These are phyloP conservation scores for Phyllosticta capitalensis DNA, from an alignment of 2,329 filamentous ascomycete species.

Conservation along the genomic window DNA sequence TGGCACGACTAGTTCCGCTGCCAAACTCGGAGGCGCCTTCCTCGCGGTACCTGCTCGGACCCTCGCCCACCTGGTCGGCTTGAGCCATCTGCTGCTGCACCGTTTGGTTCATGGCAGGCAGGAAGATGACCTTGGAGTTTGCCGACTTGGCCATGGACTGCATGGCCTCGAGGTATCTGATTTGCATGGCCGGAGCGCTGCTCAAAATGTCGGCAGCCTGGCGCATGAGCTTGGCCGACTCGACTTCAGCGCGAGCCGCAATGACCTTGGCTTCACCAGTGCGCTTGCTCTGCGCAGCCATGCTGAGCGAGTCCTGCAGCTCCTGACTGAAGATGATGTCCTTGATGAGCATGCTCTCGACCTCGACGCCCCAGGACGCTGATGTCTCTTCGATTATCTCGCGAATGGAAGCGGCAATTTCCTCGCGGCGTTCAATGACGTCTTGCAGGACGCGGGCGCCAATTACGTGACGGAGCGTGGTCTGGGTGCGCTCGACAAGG, in stretches of 20 bases:
- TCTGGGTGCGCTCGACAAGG: constrained; percentile 96
- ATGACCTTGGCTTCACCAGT: constrained; percentile 99
- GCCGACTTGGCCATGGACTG: constrained; percentile 95
- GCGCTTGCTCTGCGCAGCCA: constrained; percentile 97
- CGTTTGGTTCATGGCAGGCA: constrained; percentile 56
- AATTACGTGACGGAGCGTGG: constrained; percentile 91
- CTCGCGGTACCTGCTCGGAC: constrained; percentile 39
- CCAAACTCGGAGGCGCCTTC: constrained; percentile 27
- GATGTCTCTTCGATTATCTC: constrained; percentile 98
- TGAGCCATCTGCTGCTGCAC: constrained; percentile 44
- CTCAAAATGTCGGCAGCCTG: constrained; percentile 88
- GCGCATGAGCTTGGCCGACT: constrained; percentile 84
- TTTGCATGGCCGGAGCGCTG: constrained; percentile 93
- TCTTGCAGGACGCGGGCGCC: constrained; percentile 93
- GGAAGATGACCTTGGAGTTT: constrained; percentile 79
- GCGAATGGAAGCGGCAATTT: constrained; percentile 87
- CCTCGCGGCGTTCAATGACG: constrained; percentile 95
- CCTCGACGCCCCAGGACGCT: constrained; percentile 84
- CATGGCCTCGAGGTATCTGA: constrained; percentile 96
- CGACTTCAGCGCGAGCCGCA: constrained; percentile 90
- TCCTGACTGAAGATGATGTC: constrained; percentile 97
- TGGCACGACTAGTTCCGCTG: constrained; percentile 50
- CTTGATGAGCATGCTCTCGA: constrained; percentile 98
- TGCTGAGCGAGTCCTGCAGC: constrained; percentile 89
- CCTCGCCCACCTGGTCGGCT: constrained; percentile 43